Conservation (phyloP, 495 filamentous ascomycete species). For the Elasticomyces elasticus region DNA sequence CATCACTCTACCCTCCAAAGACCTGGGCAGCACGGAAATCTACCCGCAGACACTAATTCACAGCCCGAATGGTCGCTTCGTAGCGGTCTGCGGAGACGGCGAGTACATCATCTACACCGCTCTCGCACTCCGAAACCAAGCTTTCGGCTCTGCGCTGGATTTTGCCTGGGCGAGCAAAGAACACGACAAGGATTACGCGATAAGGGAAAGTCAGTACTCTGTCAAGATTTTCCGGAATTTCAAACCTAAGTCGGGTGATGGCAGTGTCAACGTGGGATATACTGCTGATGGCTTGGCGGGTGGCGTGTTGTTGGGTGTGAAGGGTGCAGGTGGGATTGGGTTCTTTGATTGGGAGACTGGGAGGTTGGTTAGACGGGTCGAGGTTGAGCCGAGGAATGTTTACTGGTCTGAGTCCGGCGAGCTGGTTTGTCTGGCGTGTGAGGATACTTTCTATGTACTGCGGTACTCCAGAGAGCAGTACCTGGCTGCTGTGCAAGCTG, state of each 20-base stretch:
- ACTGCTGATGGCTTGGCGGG: constrained; percentile 85
- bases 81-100: constrained; percentile 92
- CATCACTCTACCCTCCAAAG: constrained; percentile 79
- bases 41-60: constrained; percentile 91
- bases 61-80: constrained; percentile 95
- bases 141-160: constrained; percentile 87
- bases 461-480: constrained; percentile 85
- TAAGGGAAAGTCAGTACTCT: constrained; percentile 82
- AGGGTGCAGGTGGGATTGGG: constrained; percentile 86
- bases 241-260: constrained; percentile 63
- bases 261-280: constrained; percentile 88
- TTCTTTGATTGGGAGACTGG: constrained; percentile 95
- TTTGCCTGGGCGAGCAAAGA: constrained; percentile 98
- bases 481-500: constrained; percentile 65
- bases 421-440: constrained; percentile 82
- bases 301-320: constrained; percentile 87
- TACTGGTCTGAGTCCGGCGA: constrained; percentile 98
- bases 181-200: constrained; percentile 96
- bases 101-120: constrained; percentile 99
- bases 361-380: constrained; percentile 81
- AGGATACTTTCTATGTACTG: constrained; percentile 91
- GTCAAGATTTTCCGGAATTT: constrained; percentile 98
- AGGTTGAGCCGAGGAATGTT: constrained; percentile 80
- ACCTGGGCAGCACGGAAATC: constrained; percentile 88
- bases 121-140: constrained; percentile 93